Percentiles rank a stretch among this genome's conserved stretches.
Conservation (phyloP, 208 protist species). For the Acanthamoeba sp. region DNA sequence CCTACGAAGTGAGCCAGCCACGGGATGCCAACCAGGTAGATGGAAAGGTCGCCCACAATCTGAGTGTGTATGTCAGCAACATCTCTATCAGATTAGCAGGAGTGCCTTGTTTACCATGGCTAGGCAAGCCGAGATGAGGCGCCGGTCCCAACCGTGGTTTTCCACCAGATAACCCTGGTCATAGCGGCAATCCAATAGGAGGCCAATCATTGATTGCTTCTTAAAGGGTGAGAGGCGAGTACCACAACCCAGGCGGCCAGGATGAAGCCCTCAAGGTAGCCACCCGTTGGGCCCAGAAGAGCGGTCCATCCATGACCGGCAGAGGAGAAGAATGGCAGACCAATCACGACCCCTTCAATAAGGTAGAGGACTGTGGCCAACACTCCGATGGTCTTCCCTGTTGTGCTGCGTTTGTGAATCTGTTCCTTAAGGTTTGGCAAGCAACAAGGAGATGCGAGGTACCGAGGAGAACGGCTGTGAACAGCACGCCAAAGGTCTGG, state of each 20-base stretch:
- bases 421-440: too few relatives aligned
- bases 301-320: neutral
- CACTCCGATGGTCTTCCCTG: constrained; percentile 40
- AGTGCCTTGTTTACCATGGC: constrained; percentile 15
- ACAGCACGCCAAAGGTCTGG: constrained; percentile 64
- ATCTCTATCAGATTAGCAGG: neutral
- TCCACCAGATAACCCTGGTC: constrained; percentile 53
- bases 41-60: constrained; percentile 62
- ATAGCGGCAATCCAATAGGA: neutral
- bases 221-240: neutral
- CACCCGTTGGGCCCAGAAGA: constrained; percentile 15
- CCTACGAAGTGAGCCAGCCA: constrained; percentile 52
- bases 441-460: neutral
- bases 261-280: constrained; percentile 65
- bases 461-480: constrained; percentile 24
- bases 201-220: neutral
- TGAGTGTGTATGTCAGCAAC: neutral
- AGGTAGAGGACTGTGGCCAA: constrained; percentile 55
- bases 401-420: neutral
- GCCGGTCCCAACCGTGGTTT: constrained; percentile 26
- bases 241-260: constrained; percentile 62
- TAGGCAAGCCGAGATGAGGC: constrained; percentile 17
- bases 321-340: constrained; percentile 13
- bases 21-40: constrained; percentile 63
- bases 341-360: constrained; percentile 24